Evolutionary conservation across 2,329 filamentous ascomycete genomes (phyloP), one percentile per base, ranked within the genome.

Genomic region (Ascochyta rabiei): DNA sequence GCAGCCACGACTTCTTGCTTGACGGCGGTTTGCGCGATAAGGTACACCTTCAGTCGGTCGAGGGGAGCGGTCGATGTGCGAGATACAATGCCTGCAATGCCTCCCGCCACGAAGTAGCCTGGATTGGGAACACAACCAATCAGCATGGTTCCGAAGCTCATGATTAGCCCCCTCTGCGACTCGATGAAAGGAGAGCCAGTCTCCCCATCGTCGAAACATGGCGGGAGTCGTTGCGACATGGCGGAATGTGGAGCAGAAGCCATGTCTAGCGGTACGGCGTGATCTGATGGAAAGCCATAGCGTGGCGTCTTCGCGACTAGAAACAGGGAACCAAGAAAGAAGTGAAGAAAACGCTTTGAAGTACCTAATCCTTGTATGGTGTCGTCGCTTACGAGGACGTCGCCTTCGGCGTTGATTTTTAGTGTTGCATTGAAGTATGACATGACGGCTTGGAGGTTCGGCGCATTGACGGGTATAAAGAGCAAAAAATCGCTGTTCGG

Each of bases 21-120:
- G 51, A 82, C 79, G 61, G 82, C 84, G 53, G 91, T 96, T 76
- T 96, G 93, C 48, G 96, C 93, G 68, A 99, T 95, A 48, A 99
- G 85, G 75, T 96, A 98, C 62, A 99, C 95, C 80, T 98, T 98
- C 55, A 99, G 82, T 67, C 95, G 91, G 79, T 99, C 95, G 76
- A 99, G 87, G 56, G 95, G 95, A 57, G 95, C 95, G 65, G 95
- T 99, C 61, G 91, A 89, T 72, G 95, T 98, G 73, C 95, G 89
- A 73, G 93, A 98, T 69, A 97, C 88, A 75, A 92, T 93, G 75
- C 95, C 95, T 75, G 93, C 92, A 74, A 96, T 82, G 76, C 92
- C 95, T 82, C 95, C 95, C 75, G 95, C 95, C 79, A 96, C 79
- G 78, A 98, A 99, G 80, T 98, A 99, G 84, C 95, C 95, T 96